Percentiles rank a stretch among this genome's conserved stretches.
These are phyloP conservation scores for Phellopilus nigrolimitatus DNA, from an alignment of 1,284 basidiomycete genomes.

Conservation along the genomic window DNA sequence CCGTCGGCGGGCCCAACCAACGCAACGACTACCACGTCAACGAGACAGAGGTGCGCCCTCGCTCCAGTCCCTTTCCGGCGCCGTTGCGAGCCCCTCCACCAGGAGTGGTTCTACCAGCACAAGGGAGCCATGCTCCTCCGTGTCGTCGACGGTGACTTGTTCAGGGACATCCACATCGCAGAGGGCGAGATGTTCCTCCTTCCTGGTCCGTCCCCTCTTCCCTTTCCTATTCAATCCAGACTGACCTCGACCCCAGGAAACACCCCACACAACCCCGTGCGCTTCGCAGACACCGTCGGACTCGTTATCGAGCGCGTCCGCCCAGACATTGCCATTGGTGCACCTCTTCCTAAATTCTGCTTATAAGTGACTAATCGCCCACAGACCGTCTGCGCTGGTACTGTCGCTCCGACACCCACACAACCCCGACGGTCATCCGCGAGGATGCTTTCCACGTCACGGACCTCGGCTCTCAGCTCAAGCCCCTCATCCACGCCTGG, in stretches of 20 bases:
- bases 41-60: constrained; percentile 68
- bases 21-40: constrained; percentile 92
- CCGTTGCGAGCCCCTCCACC: background rate
- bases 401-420: constrained; percentile 68
- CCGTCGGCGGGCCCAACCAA: constrained; percentile 88
- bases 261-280: constrained; percentile 92
- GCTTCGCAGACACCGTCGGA: constrained; percentile 88
- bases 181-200: constrained; percentile 97
- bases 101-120: constrained; percentile 97
- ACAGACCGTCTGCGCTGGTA: constrained; percentile 95
- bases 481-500: constrained; percentile 87
- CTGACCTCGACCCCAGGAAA: constrained; percentile 52
- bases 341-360: constrained; percentile 19
- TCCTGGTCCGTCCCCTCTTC: constrained; percentile 57
- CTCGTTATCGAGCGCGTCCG: constrained; percentile 93
- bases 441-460: constrained; percentile 87
- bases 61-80: background rate
- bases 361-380: constrained; percentile 5
- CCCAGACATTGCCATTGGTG: constrained; percentile 59
- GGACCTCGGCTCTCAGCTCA: constrained; percentile 91
- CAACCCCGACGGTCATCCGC: constrained; percentile 76
- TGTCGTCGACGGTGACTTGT: constrained; percentile 82
- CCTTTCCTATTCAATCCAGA: background rate
- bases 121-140: constrained; percentile 88
- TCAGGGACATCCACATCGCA: constrained; percentile 83